Evolutionary conservation across 352 stramenopile genomes (phyloP).

Genomic region (Pythium insidiosum): DNA sequence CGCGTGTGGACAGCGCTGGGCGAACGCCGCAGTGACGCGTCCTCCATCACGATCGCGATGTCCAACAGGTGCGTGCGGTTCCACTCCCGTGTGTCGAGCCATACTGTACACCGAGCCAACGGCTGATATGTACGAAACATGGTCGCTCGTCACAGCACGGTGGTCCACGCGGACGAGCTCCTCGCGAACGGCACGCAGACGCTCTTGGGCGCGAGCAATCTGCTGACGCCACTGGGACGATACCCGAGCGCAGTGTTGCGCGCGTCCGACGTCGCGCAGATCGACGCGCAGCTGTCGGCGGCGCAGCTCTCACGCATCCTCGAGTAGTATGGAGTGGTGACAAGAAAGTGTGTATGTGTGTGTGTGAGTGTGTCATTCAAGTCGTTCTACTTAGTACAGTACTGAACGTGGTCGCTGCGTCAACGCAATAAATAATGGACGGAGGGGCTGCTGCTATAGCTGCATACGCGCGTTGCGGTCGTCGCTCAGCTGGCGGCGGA

Average conservation of each 20-base stretch:
- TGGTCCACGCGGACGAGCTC: conserved; percentile 30
- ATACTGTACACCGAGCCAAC: too few species aligned
- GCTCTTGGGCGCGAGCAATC: conserved; percentile 44
- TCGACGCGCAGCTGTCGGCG: conserved; percentile 26
- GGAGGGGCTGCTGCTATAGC: too few species aligned
- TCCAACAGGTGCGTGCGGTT: conserved; percentile 28
- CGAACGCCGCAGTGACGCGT: background rate
- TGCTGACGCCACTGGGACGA: conserved; percentile 53
- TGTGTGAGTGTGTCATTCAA: too few species aligned
- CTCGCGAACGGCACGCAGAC: conserved; percentile 53
- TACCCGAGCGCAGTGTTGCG: conserved; percentile 58
- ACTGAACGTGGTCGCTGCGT: too few species aligned
- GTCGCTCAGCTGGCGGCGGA: too few species aligned
- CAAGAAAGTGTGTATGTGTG: too few species aligned
- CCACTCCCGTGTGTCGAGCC: background rate
- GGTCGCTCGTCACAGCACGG: conserved; percentile 25
- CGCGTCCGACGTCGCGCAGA: conserved; percentile 36
- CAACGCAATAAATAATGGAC: too few species aligned
- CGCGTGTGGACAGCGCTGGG: conserved; percentile 34
- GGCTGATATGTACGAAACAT: too few species aligned
- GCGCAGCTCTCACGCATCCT: too few species aligned
- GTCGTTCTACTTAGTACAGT: too few species aligned
- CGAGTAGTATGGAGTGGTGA: too few species aligned
- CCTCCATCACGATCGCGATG: conserved; percentile 31
- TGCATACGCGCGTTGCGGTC: too few species aligned